These are phyloP conservation scores for Globisporangium rhizosaccharum DNA, from an alignment of 352 stramenopile species.

Conservation along the genomic window DNA sequence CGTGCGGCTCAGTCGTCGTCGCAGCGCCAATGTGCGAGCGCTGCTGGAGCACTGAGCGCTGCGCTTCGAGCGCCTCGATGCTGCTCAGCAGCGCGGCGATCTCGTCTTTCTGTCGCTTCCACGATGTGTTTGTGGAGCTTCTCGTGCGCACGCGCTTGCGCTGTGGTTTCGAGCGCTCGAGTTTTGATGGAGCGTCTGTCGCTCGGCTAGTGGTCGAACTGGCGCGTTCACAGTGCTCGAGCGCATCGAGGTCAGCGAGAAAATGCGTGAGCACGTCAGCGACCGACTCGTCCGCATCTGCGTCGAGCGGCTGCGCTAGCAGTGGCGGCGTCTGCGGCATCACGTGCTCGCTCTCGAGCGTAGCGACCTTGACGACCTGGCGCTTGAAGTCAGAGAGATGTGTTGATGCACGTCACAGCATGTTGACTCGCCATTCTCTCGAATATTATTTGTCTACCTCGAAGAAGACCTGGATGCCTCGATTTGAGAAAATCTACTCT, in stretches of 20 bases:
- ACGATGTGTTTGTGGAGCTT: slow-evolving; percentile 16
- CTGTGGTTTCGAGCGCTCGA: slow-evolving; percentile 9
- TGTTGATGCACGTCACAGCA: no score
- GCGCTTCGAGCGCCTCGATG: slow-evolving; percentile 24
- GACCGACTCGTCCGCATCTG: neutral
- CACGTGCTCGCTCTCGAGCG: no score
- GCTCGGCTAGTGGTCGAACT: neutral
- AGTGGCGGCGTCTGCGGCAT: no score
- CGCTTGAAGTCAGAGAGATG: no score
- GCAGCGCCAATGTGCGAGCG: neutral
- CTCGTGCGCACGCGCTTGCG: slow-evolving; percentile 1
- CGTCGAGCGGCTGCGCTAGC: neutral
- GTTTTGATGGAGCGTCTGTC: neutral
- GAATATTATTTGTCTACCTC: no score
- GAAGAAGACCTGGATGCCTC: no score
- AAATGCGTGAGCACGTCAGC: neutral
- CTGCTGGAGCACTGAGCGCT: slow-evolving; percentile 21
- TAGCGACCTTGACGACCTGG: no score
- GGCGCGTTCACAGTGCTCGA: neutral
- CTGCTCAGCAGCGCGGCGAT: slow-evolving; percentile 18
- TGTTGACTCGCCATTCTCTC: no score
- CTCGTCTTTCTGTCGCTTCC: slow-evolving; percentile 32
- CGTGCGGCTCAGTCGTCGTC: neutral
- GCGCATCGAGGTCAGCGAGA: neutral
- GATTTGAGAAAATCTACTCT: no score